Evolutionary conservation across 139 green algal species (phyloP), one percentile per base, ranked within the genome.

Genomic region (Micractinium conductrix): DNA sequence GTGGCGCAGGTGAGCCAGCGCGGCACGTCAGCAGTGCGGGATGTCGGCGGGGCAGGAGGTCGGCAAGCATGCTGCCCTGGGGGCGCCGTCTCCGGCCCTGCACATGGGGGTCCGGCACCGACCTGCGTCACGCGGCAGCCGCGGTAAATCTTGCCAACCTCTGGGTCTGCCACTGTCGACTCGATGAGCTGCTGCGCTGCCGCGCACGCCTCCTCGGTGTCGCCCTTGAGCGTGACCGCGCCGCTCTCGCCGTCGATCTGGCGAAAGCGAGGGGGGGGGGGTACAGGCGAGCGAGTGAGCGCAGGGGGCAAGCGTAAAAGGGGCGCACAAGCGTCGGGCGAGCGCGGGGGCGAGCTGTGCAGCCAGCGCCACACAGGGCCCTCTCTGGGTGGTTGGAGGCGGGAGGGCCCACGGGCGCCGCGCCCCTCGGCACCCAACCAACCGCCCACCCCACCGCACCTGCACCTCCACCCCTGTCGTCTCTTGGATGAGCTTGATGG

Each of bases 401-500:
- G n/a, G n/a, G n/a, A n/a, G n/a, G n/a, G n/a, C n/a, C n/a, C n/a
- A n/a, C n/a, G n/a, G n/a, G n/a, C n/a, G n/a, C n/a, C n/a, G n/a
- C n/a, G n/a, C n/a, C n/a, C n/a, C n/a, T n/a, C n/a, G n/a, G n/a
- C n/a, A n/a, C n/a, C n/a, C n/a, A n/a, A 50, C 35, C 2, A 42
- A 4, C 73, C 28, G 30, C n/a, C 7, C 74, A 35, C 19, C 24
- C 38, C 28, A 14, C 58, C 53, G 14, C 38, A 96, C 88, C 81
- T 93, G 73, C n/a, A 98, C 88, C 28, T 81, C 84, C 2, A 83
- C 87, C 6, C 85, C 92, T 24, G 86, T 93, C 8, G 67, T 70
- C n/a, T 95, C 93, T 22, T 73, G 38, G n/a, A 99, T 91, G 50
- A 42, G 79, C 38, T 91, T 87, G 71, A 98, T 94, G 19, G 81